Evolutionary conservation across 352 stramenopile genomes (phyloP), one percentile per base, ranked within the genome.

Genomic region (Pythium brassicae): DNA sequence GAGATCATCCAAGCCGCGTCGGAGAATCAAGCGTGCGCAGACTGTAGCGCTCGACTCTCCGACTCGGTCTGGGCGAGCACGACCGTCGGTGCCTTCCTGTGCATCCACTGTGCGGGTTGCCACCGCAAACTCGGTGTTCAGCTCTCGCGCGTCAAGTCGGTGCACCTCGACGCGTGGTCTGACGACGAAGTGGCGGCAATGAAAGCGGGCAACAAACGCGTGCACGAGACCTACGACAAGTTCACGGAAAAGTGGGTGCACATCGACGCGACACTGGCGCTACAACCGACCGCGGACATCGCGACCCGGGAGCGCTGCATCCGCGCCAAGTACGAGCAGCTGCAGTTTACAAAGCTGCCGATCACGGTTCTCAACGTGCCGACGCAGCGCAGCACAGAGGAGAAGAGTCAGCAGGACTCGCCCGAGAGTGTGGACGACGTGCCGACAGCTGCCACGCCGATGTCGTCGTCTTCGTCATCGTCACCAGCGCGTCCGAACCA

Each of bases 121-220:
- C 95, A 99, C 62, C 85, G 96, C 46, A 97, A 88, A 53, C 80
- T 99, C 25, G 96, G 96, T 34, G 92, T 98, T 23, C 94, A 99
- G 69, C 75, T 98, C 20, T 98, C 92, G 2, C 74, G 81, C 20
- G 62, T 94, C 47, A 93, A 94, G 51, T 94, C 78, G 14, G 65
- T 93, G 25, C 76, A 92, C 53, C 63, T 94, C 51, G 82, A 94
- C 61, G 65, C 73, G 23, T 94, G 82, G 84, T 75, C 61, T 5
- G 78, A 91, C 20, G 77, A 92, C 4, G 84, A 94, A 56, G 63
- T 91, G 6, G 45, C 59, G 27, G 65, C 74, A 1, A 90, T 91
- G 81, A 82, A 86, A 51, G 78, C 76, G 4, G 83, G 83, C 22
- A 94, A 94, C 62, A 87, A 85, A 53, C 71, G 35, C 17, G 78